Conservation (phyloP, 2,329 filamentous ascomycete species). For the Fusarium mundagurra region DNA sequence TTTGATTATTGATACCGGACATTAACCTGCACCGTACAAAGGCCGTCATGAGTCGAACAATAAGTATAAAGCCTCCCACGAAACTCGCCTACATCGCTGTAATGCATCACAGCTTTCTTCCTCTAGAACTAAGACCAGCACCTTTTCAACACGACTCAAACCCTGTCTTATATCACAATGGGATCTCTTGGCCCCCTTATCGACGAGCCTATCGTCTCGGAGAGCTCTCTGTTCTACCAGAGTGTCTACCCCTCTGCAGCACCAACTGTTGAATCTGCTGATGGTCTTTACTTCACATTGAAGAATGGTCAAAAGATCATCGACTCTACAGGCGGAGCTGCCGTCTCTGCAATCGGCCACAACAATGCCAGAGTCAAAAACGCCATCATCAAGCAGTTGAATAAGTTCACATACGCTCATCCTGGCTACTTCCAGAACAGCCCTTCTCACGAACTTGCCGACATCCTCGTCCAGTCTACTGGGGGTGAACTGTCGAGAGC, state of each 20-base stretch:
- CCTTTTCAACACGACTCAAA: too few species aligned
- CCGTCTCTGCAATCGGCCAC: not conserved
- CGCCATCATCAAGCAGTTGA: not conserved
- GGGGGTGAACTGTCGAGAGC: not conserved
- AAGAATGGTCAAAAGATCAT: not conserved
- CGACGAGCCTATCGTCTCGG: not conserved
- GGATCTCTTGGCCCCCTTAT: not conserved
- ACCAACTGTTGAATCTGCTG: not conserved
- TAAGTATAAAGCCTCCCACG: not conserved
- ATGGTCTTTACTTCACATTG: not conserved
- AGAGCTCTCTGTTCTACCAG: not conserved
- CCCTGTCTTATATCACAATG: not conserved
- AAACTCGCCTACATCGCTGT: rapidly evolving
- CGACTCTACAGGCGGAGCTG: not conserved
- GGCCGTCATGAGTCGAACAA: not conserved
- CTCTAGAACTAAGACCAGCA: not conserved
- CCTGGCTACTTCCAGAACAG: not conserved
- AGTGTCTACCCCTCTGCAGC: not conserved
- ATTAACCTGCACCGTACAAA: not conserved
- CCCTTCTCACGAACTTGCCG: not conserved
- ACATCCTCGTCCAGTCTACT: not conserved
- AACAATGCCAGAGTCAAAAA: not conserved
- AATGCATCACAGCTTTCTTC: not conserved
- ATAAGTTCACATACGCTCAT: not conserved
- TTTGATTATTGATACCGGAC: not conserved